Evolutionary conservation across 257 asterid species (phyloP).

Genomic region (Forsythia suspensa): DNA sequence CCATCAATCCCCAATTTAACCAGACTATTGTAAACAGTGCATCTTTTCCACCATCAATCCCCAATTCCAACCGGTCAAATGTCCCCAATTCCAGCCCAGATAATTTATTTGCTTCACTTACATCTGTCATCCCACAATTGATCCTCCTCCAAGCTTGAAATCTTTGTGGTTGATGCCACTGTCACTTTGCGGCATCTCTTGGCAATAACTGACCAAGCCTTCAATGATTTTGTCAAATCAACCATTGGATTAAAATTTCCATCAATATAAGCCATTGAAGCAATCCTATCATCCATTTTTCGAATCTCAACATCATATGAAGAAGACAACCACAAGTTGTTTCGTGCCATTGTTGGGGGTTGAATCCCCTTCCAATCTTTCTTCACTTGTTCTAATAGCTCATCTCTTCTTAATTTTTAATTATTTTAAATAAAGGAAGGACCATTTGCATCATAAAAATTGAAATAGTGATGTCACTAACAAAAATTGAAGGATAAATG

Average conservation of each 20-base stretch:
- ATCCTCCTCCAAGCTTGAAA: constrained; percentile 24
- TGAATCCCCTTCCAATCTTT: constrained; percentile 60
- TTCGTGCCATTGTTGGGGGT: constrained; percentile 24
- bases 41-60: background rate
- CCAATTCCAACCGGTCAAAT: too few species aligned
- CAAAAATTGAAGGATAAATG: too few species aligned
- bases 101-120: too few species aligned
- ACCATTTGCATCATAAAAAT: too few species aligned
- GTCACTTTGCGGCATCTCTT: constrained; percentile 55
- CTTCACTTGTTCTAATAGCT: background rate
- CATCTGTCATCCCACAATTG: constrained; percentile 21
- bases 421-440: too few species aligned
- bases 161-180: constrained; percentile 6
- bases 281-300: background rate
- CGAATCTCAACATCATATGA: constrained; percentile 23
- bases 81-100: too few species aligned
- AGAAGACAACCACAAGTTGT: constrained; percentile 17
- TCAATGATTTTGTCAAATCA: constrained; percentile 26
- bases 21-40: too few species aligned
- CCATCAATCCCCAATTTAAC: too few species aligned
- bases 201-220: constrained; percentile 53
- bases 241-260: background rate
- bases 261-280: background rate
- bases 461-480: too few species aligned
- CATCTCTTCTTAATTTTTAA: too few species aligned